These are phyloP conservation scores for Populus alba DNA, from an alignment of 345 rosid genomes.

Conservation along the genomic window DNA sequence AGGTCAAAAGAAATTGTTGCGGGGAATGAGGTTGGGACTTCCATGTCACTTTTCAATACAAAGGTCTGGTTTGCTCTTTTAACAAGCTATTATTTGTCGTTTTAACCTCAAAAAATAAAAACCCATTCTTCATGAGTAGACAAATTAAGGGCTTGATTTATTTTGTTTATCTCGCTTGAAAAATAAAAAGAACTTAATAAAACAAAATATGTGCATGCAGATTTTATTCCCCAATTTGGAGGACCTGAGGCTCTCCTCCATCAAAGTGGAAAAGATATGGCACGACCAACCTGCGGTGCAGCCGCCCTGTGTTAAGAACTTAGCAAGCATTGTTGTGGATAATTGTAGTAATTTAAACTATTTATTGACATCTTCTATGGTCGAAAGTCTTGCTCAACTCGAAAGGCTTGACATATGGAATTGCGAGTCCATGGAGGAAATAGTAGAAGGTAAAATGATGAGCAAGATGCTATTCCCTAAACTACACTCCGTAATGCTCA, in stretches of 20 bases:
- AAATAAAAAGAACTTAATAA: neutral
- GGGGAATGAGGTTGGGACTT: neutral
- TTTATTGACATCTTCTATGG: conserved; percentile 5
- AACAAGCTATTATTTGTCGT: no score
- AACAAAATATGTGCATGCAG: neutral
- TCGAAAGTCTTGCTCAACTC: conserved; percentile 1
- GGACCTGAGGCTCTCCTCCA: neutral
- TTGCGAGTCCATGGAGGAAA: neutral
- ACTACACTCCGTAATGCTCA: neutral
- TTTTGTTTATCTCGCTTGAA: neutral
- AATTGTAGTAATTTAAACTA: conserved; percentile 9
- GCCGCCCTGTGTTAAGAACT: neutral
- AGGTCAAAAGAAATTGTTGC: neutral
- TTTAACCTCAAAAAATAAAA: neutral
- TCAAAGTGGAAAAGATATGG: conserved; percentile 9
- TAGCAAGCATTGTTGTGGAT: neutral
- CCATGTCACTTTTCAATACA: neutral
- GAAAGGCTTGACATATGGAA: neutral
- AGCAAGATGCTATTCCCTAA: conserved; percentile 3
- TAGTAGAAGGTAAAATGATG: neutral
- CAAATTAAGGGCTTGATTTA: no score
- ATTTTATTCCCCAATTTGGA: conserved; percentile 3
- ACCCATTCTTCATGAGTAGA: no score
- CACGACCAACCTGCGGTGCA: neutral
- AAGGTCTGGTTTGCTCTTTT: neutral